These are phyloP conservation scores for Globisporangium emineosum DNA, from an alignment of 352 stramenopile genomes.

Conservation along the genomic window DNA sequence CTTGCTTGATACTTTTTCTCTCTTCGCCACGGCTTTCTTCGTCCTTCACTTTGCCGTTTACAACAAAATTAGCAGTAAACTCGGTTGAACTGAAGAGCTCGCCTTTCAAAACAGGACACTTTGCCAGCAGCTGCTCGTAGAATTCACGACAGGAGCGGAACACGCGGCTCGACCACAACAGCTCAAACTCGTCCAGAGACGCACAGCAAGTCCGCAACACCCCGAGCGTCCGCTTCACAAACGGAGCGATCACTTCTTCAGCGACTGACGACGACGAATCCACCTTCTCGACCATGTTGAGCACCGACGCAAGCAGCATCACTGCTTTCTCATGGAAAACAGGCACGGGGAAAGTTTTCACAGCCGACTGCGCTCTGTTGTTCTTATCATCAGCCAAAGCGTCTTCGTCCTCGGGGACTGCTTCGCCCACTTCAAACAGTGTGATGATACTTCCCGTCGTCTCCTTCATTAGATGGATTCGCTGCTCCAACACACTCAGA, in stretches of 20 bases:
- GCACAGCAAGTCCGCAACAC: slow-evolving; percentile 37
- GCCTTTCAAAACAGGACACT: slow-evolving; percentile 27
- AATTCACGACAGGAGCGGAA: slow-evolving; percentile 54
- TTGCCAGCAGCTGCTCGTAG: slow-evolving; percentile 57
- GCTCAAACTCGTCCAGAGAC: slow-evolving; percentile 57
- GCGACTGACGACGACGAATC: slow-evolving; percentile 18
- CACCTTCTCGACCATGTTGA: slow-evolving; percentile 45
- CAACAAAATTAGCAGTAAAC: neutral
- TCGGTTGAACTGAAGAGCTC: slow-evolving; percentile 23
- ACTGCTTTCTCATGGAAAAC: slow-evolving; percentile 64
- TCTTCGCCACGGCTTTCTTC: neutral
- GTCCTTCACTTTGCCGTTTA: neutral
- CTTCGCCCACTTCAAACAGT: slow-evolving; percentile 31
- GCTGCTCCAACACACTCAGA: slow-evolving; percentile 33
- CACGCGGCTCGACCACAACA: slow-evolving; percentile 50
- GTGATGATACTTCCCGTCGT: slow-evolving; percentile 28
- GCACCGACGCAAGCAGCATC: slow-evolving; percentile 49
- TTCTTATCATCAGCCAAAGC: slow-evolving; percentile 5
- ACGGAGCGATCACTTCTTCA: slow-evolving; percentile 26
- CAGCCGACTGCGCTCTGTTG: slow-evolving; percentile 18
- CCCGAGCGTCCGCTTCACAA: slow-evolving; percentile 48
- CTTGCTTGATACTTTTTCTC: neutral
- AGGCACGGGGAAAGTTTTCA: slow-evolving; percentile 48
- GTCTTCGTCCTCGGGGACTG: slow-evolving; percentile 23
- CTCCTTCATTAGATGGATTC: slow-evolving; percentile 29